Evolutionary conservation across 1,139 yeast genomes (phyloP).

Genomic region (Lodderomyces margitis): DNA sequence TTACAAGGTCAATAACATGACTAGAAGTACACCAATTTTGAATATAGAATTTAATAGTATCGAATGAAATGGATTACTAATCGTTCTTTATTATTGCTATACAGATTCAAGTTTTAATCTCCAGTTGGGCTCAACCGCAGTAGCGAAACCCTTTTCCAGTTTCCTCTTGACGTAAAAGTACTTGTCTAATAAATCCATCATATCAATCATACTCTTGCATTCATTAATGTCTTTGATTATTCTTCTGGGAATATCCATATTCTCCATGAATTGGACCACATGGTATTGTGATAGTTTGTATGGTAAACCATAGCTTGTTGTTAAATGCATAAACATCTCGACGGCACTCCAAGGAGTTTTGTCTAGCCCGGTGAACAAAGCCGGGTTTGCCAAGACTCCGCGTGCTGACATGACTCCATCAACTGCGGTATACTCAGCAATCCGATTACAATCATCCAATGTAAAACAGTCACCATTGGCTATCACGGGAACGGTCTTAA

Average conservation of each 20-base stretch:
- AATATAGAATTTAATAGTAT: slow-evolving; percentile 45
- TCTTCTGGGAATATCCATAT: slow-evolving; percentile 49
- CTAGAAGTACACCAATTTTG: slow-evolving; percentile 74
- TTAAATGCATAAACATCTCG: slow-evolving; percentile 77
- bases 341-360: slow-evolving; percentile 89
- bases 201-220: slow-evolving; percentile 52
- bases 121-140: slow-evolving; percentile 55
- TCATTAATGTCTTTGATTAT: slow-evolving; percentile 66
- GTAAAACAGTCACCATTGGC: slow-evolving; percentile 94
- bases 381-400: slow-evolving; percentile 85
- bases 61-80: neutral
- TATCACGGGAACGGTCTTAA: slow-evolving; percentile 68
- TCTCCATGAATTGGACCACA: slow-evolving; percentile 77
- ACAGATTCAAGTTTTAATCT: slow-evolving; percentile 19
- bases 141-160: slow-evolving; percentile 69
- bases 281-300: slow-evolving; percentile 85
- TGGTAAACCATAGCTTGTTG: slow-evolving; percentile 79
- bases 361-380: slow-evolving; percentile 69
- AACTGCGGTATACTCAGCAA: slow-evolving; percentile 65
- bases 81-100: neutral
- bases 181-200: slow-evolving; percentile 80
- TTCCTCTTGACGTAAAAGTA: slow-evolving; percentile 63
- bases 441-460: slow-evolving; percentile 58
- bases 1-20: slow-evolving; percentile 89
- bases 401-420: slow-evolving; percentile 97